Conservation (phyloP, 1,284 basidiomycete genomes). For the Dichomitus squalens region DNA sequence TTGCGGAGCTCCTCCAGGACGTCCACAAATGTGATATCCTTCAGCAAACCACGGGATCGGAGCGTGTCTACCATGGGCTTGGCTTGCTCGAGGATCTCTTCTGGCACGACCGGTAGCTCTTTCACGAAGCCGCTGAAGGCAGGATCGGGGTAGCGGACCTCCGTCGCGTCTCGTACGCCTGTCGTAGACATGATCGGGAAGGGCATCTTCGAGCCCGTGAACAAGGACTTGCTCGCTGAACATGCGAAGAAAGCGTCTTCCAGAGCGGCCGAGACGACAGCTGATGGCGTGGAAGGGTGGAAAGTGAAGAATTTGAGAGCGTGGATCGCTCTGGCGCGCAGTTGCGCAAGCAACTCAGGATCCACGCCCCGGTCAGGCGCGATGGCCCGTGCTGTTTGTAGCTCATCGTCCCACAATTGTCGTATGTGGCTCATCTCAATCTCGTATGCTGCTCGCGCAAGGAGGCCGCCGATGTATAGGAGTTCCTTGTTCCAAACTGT, state of each 20-base stretch:
- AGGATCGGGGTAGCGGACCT: constrained; percentile 81
- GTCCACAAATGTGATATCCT: constrained; percentile 84
- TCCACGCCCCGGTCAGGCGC: constrained; percentile 31
- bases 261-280: constrained; percentile 79
- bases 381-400: constrained; percentile 26
- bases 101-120: constrained; percentile 76
- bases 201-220: constrained; percentile 31
- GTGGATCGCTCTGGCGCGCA: constrained; percentile 76
- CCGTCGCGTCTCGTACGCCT: constrained; percentile 72
- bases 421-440: constrained; percentile 72
- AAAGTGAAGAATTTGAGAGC: constrained; percentile 91
- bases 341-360: constrained; percentile 47
- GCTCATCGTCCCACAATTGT: constrained; percentile 56
- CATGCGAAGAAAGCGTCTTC: constrained; percentile 86
- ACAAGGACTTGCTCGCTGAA: constrained; percentile 27
- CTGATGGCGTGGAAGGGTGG: constrained; percentile 83
- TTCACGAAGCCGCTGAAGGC: constrained; percentile 81
- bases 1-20: constrained; percentile 80
- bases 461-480: constrained; percentile 80
- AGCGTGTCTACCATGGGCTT: constrained; percentile 67
- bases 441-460: constrained; percentile 87
- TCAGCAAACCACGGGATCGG: constrained; percentile 71
- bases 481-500: constrained; percentile 89
- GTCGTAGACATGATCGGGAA: constrained; percentile 82
- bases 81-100: constrained; percentile 67